Percentiles rank a stretch among this genome's conserved stretches.
phyloP scores from a whole-genome alignment of 257 asterid genomes.

The Forsythia viridissima region DNA sequence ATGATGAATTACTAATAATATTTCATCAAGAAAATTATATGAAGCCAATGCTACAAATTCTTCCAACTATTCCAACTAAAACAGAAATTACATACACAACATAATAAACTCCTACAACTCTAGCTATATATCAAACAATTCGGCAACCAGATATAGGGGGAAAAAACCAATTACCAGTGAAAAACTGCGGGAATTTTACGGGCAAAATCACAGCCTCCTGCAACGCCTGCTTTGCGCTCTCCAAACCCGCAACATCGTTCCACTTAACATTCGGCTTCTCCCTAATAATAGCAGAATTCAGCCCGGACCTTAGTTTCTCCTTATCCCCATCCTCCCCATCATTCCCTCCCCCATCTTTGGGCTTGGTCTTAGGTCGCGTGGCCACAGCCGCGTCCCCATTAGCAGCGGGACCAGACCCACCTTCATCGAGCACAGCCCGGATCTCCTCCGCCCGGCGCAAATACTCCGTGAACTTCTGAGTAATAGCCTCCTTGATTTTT shows the following conservation, averaged over 20 bases:
- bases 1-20: not conserved
- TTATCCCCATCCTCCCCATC: conserved; percentile 66
- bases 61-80: not conserved
- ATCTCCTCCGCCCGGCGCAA: conserved; percentile 83
- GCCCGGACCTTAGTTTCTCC: conserved; percentile 56
- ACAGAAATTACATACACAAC: not conserved
- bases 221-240: conserved; percentile 60
- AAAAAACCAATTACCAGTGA: conserved; percentile 35
- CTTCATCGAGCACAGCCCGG: conserved; percentile 65
- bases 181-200: conserved; percentile 58
- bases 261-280: conserved; percentile 56
- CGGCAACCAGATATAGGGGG: not conserved
- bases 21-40: not conserved
- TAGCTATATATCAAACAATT: not conserved
- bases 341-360: conserved; percentile 53
- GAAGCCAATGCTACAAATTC: not conserved
- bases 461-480: conserved; percentile 70
- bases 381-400: conserved; percentile 70
- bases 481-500: conserved; percentile 74
- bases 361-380: conserved; percentile 57
- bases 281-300: conserved; percentile 52
- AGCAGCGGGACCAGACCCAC: conserved; percentile 44
- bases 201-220: conserved; percentile 62
- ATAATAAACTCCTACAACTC: not conserved
- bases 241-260: conserved; percentile 62